phyloP scores from a whole-genome alignment of 1,139 yeast genomes.

The Magnusiomyces tetraspermus region DNA sequence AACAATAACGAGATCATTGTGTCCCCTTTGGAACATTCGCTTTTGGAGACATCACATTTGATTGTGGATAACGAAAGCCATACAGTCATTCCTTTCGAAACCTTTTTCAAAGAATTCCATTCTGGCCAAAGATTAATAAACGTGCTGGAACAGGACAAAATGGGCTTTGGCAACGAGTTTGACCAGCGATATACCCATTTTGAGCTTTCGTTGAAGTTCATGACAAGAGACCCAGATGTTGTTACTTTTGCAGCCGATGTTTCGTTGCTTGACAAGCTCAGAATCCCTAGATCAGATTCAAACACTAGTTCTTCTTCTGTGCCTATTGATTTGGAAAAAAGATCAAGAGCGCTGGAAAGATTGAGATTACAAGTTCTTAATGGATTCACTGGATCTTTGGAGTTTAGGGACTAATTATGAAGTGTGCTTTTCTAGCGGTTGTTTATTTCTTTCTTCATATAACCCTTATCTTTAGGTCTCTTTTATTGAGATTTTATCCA shows the following conservation, averaged over 20 bases:
- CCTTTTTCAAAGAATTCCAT: neutral
- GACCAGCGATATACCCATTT: conserved; percentile 3
- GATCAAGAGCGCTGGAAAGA: conserved; percentile 4
- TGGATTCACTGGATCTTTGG: conserved; percentile 9
- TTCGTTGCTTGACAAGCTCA: conserved; percentile 5
- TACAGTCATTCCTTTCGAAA: neutral
- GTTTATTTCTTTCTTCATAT: too few relatives aligned
- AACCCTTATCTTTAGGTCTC: too few relatives aligned
- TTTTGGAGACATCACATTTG: neutral
- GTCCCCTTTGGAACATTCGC: neutral
- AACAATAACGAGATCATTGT: neutral
- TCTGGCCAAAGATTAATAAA: neutral
- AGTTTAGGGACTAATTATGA: neutral
- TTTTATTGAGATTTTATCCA: too few relatives aligned
- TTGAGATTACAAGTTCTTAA: conserved; percentile 3
- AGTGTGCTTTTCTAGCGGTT: too few relatives aligned
- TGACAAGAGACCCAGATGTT: conserved; percentile 12
- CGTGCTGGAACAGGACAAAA: conserved; percentile 5
- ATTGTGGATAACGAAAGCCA: neutral
- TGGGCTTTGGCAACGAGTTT: conserved; percentile 1
- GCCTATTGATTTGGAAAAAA: neutral
- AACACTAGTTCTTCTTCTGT: neutral
- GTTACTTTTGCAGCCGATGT: conserved; percentile 4
- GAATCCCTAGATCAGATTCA: conserved; percentile 2
- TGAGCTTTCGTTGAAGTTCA: conserved; percentile 6